Evolutionary conservation across 257 asterid species (phyloP), one percentile per base, ranked within the genome.

Genomic region (Perilla frutescens): DNA sequence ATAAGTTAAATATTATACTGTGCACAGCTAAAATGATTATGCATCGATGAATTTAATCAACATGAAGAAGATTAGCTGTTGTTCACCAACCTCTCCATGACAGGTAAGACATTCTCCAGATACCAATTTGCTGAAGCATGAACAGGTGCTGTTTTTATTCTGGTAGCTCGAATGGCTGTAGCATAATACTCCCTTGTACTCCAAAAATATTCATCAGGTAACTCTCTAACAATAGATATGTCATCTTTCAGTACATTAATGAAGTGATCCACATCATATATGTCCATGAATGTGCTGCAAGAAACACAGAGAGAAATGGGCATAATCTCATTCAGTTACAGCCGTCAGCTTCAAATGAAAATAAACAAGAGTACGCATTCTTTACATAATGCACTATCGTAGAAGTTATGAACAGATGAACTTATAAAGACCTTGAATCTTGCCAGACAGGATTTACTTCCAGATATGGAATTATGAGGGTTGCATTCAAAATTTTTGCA

Each of bases 121-220:
- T 95, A 95, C 99, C 99, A 95, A 80, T 92, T 85, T 62, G 96
- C 96, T 45, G 99, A 92, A 80, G 99, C 97, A 84, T 82, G 99
- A 72, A 89, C 96, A 4, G 97, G 96, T 63, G 99, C 97, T 37
- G 92, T 84, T 84, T 95, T 95, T 15, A 95, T 84, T 83, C 99
- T 86, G 74, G 88, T 95, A 43, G 92, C 91, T 73, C 99, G 89
- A 83, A 92, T 86, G 63, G 99, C 98, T 32, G 87, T 78, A 14
- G 93, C 96, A 75, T 92, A 95, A 71, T 92, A 95, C 73, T 95
- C 99, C 54, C 99, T 81, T 4, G 96, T 92, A 94, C 99, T 95
- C 99, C 98, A 95, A 60, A 83, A 86, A 72, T 87, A 89, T 76
- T 92, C 98, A 49, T 85, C 91, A 1, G 97, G 98, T 72, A 92